Percentiles rank a stretch among this genome's conserved stretches.
These are phyloP conservation scores for Ceratobasidium sp. DNA, from an alignment of 1,284 basidiomycete genomes.

Conservation along the genomic window DNA sequence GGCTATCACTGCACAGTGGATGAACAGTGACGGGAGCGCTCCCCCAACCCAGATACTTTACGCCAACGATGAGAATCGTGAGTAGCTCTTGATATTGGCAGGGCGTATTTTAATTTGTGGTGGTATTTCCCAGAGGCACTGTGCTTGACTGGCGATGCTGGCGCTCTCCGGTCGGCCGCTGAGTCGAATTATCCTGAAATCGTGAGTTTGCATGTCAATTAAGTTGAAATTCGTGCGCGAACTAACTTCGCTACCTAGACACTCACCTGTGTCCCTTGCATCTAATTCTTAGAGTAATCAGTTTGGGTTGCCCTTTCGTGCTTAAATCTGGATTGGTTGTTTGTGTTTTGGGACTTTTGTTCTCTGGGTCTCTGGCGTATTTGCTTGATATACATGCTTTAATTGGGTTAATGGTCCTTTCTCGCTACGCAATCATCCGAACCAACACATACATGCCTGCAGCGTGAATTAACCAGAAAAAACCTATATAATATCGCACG, in stretches of 20 bases:
- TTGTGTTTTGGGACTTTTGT: neutral
- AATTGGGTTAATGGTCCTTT: neutral
- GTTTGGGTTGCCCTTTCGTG: neutral
- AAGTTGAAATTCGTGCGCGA: neutral
- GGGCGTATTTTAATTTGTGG: neutral
- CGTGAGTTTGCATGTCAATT: neutral
- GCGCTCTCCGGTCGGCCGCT: neutral
- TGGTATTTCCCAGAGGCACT: neutral
- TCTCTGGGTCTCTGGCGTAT: neutral
- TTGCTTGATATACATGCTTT: neutral
- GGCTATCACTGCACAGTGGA: constrained; percentile 36
- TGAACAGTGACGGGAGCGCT: constrained; percentile 27
- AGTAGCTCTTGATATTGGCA: neutral
- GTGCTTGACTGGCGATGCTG: neutral
- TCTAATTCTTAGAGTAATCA: too few species aligned
- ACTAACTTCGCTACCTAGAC: neutral
- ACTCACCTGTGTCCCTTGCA: constrained; percentile 9
- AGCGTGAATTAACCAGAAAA: neutral
- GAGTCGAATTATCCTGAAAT: neutral
- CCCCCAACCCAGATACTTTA: neutral
- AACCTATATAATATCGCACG: neutral
- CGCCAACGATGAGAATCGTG: constrained; percentile 2
- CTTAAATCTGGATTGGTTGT: neutral
- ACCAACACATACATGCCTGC: neutral
- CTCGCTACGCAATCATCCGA: neutral